phyloP scores from a whole-genome alignment of 148 eudicot species.

The Selenicereus undatus region DNA sequence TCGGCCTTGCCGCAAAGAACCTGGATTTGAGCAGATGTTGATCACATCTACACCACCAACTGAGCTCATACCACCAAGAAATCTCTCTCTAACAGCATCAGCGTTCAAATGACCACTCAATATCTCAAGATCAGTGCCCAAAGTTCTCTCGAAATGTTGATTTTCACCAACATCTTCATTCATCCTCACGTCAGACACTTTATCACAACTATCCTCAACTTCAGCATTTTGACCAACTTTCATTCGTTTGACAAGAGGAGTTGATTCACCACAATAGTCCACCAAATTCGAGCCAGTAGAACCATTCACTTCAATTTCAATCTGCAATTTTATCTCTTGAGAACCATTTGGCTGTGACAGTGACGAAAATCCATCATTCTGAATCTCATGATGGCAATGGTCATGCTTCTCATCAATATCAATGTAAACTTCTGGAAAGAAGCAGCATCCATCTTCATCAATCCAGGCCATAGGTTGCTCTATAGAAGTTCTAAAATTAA shows the following conservation, averaged over 20 bases:
- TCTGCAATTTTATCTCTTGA: constrained; percentile 60
- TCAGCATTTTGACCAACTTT: constrained; percentile 40
- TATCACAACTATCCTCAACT: constrained; percentile 44
- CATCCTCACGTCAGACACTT: constrained; percentile 37
- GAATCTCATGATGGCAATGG: constrained; percentile 24
- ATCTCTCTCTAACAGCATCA: constrained; percentile 44
- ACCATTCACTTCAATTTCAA: constrained; percentile 74
- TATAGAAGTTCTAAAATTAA: constrained; percentile 55
- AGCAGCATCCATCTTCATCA: constrained; percentile 76
- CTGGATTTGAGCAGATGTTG: constrained; percentile 34
- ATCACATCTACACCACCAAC: constrained; percentile 35
- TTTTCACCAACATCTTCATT: constrained; percentile 35
- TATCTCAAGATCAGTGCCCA: constrained; percentile 19
- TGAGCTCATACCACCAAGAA: constrained; percentile 44
- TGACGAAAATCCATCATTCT: constrained; percentile 30
- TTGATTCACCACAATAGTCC: constrained; percentile 67
- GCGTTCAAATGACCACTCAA: constrained; percentile 23
- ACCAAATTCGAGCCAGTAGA: constrained; percentile 30
- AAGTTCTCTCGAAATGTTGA: constrained; percentile 27
- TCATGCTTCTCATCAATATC: constrained; percentile 34
- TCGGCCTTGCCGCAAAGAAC: constrained; percentile 46
- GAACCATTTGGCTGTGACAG: constrained; percentile 23
- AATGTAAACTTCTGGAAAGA: constrained; percentile 64
- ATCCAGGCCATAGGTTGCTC: constrained; percentile 87
- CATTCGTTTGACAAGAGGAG: constrained; percentile 48